Base-by-base conservation (phyloP, 345 rosid species). In the Pugionium cornutum region DNA sequence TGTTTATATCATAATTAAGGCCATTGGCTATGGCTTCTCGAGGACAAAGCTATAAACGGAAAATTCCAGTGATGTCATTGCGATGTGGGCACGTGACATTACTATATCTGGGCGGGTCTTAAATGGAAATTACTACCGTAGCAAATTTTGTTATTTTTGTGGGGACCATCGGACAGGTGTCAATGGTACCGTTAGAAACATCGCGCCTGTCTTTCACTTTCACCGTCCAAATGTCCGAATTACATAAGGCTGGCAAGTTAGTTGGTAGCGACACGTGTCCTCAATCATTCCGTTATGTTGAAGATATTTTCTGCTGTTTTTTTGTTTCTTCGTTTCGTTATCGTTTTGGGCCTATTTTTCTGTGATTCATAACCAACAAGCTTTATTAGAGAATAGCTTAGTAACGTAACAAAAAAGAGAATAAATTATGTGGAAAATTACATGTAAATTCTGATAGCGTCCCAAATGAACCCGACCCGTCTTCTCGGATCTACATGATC, bases 181-280 rank as follows among this genome's bases (percentile, higher is more conserved):
- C 41, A 1, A 37, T 4, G 1, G 0, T 37, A 7, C 0, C 6
- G 6, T 37, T 37, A 7, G 18, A 18, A 18, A 5, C 5, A 5
- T 37, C 41, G 41, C 8, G 41, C 6, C 41, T 37, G 41, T 37
- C 5, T 37, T 4, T 37, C 41, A 6, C 41, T 1, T 5, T 53
- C 57, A 73, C 76, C 76, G 76, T 30, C 75, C 66, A 73, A 73
- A 72, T 55, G 72, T 58, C 48, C 59, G 25, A 8, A 39, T 35
- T 33, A 41, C 33, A 54, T 26, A 64, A 26, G 40, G 41, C 32
- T 3, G 34, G 53, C 62, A 43, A 31, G 9, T 10, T 30, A 56
- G 55, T 51, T 58, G 72, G 56, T 73, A 57, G 4, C 10, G 67
- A 52, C 76, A 53, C 76, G 76, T 59, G 76, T 58, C 71, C 2